phyloP scores from a whole-genome alignment of 371 early-diverging fungal species.

The Gilbertella persicaria region DNA sequence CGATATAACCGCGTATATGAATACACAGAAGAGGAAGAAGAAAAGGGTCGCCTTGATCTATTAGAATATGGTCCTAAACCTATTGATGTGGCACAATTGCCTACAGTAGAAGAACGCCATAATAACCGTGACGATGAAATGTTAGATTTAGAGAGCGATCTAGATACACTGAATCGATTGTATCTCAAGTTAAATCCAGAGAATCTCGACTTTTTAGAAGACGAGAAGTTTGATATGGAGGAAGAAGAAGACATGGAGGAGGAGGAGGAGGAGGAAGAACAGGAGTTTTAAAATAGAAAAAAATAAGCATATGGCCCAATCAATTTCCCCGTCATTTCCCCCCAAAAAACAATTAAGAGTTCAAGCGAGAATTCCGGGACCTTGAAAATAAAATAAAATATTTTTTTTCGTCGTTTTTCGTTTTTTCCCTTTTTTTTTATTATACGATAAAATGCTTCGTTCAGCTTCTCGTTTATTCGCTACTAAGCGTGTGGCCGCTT shows the following conservation, averaged over 20 bases:
- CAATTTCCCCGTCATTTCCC: background rate
- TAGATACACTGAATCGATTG: slow-evolving; percentile 27
- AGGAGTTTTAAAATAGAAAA: background rate
- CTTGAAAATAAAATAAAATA: slow-evolving; percentile 10
- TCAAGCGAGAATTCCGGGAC: slow-evolving; percentile 17
- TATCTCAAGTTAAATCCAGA: slow-evolving; percentile 28
- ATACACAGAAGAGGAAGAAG: slow-evolving; percentile 19
- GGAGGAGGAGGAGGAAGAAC: slow-evolving; percentile 9
- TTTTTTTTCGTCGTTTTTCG: slow-evolving; percentile 13
- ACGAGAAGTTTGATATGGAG: slow-evolving; percentile 15
- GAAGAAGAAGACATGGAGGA: slow-evolving; percentile 11
- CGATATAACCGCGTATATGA: slow-evolving; percentile 23
- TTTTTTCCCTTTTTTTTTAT: slow-evolving; percentile 20
- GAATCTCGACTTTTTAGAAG: slow-evolving; percentile 18
- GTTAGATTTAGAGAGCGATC: slow-evolving; percentile 31
- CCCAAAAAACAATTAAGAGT: slow-evolving; percentile 19
- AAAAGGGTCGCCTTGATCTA: slow-evolving; percentile 7
- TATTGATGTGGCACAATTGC: slow-evolving; percentile 41
- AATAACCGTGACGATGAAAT: slow-evolving; percentile 34
- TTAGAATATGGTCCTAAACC: slow-evolving; percentile 36
- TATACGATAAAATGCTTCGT: slow-evolving; percentile 44
- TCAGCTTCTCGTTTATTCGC: slow-evolving; percentile 51
- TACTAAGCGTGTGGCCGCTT: slow-evolving; percentile 34
- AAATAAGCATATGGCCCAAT: slow-evolving; percentile 6
- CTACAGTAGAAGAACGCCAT: slow-evolving; percentile 25